Evolutionary conservation across 2,329 filamentous ascomycete genomes (phyloP), one percentile per base, ranked within the genome.

Genomic region (Scopulariopsis brevicaulis): DNA sequence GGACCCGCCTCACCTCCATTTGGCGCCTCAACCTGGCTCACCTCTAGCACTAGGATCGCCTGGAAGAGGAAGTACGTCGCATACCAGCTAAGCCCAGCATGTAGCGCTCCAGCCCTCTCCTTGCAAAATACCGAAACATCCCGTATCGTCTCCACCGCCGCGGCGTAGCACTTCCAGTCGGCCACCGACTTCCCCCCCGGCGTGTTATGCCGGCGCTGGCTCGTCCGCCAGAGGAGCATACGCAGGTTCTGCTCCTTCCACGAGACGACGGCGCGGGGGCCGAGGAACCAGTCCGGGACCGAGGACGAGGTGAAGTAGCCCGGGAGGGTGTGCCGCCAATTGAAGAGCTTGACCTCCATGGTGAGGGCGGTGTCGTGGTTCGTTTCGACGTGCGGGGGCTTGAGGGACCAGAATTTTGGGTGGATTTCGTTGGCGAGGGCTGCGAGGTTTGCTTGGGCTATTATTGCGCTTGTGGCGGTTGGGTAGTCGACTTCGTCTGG

Each of bases 1-100:
- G 37, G 12, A 12, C 18, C 37, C 18, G 4, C 37, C 14, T 11
- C 12, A 40, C 14, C 12, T 18, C 28, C 57, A 15, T 24, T 24
- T 20, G 37, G 53, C n/a, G 43, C 53, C 52, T 43, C 61, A 54
- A 46, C 62, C 62, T 59, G 53, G 7, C 40, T 32, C 18, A 64
- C 63, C 50, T 70, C 67, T 1, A 72, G 70, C 2, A 76, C 72
- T 2, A 77, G 64, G 0, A 69, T 69, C 0, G 73, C 73, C 57
- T 76, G 74, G 58, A 77, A 76, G 1, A 75, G 62, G 58, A 75
- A 75, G 61, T 74, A 76, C 12, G 73, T 70, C 1, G 68, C 70
- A 60, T 76, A 77, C 73, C 73, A 76, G 2, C 66, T 67, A 4
- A 70, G 62, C 40, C 73, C 66, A 18, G 68, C 65, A 20, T 70